Percentiles rank a stretch among this genome's conserved stretches.
Conservation (phyloP, 139 green algal species). For the Chlorella sp. region DNA sequence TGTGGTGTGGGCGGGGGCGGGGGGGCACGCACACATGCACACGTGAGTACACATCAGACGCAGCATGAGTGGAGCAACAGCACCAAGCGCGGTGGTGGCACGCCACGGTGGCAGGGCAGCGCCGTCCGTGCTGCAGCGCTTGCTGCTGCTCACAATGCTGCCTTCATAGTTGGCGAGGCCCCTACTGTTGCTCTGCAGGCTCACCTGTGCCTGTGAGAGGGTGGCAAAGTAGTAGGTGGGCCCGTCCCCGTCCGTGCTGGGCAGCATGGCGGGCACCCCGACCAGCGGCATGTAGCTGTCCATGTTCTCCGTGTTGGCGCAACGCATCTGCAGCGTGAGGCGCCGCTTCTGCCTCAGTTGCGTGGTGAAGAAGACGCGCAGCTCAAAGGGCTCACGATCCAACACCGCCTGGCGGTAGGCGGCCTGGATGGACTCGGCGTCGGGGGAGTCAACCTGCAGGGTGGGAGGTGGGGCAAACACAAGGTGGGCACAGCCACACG, state of each 20-base stretch:
- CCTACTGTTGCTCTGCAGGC: too few species aligned
- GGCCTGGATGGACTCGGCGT: not conserved
- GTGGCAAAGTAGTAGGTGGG: conserved; percentile 35
- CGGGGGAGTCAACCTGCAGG: not conserved
- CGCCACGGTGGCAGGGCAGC: too few species aligned
- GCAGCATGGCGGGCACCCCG: conserved; percentile 40
- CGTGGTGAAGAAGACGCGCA: not conserved
- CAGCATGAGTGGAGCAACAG: too few species aligned
- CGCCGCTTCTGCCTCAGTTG: not conserved
- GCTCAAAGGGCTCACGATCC: not conserved
- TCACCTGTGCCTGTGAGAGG: not conserved
- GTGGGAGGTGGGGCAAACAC: too few species aligned
- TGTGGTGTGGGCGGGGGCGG: too few species aligned
- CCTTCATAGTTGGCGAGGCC: too few species aligned
- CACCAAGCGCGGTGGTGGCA: too few species aligned
- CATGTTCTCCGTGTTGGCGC: conserved; percentile 24
- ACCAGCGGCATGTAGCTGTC: conserved; percentile 35
- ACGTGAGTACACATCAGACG: too few species aligned
- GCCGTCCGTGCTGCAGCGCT: too few species aligned
- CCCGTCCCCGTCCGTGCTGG: not conserved
- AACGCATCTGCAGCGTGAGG: conserved; percentile 31
- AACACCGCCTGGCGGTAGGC: not conserved
- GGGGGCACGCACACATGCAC: too few species aligned
- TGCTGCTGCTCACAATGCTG: too few species aligned
- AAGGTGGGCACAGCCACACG: too few species aligned